phyloP scores from a whole-genome alignment of 1,139 yeast genomes.

The Blastobotrys proliferans region DNA sequence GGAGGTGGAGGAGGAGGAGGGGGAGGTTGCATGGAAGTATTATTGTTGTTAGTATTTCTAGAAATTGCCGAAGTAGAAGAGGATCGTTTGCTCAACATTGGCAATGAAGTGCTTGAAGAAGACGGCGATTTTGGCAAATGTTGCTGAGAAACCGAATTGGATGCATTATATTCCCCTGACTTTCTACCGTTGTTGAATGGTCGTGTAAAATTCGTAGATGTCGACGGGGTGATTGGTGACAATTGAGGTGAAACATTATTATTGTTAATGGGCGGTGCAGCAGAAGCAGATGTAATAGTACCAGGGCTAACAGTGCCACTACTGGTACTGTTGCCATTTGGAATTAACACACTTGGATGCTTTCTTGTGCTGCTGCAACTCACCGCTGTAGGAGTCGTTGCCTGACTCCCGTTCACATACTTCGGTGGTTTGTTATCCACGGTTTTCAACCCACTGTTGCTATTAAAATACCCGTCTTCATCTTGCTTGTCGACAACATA shows the following conservation, averaged over 20 bases:
- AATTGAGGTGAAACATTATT: neutral
- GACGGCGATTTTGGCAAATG: conserved; percentile 1
- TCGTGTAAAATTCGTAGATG: conserved; percentile 1
- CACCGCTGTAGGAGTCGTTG: neutral
- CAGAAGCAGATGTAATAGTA: no score
- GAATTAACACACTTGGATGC: conserved; percentile 4
- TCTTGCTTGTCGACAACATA: neutral
- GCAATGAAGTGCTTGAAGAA: neutral
- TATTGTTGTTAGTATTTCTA: neutral
- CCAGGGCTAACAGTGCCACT: neutral
- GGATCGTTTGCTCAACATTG: conserved; percentile 9
- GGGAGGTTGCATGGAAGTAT: conserved; percentile 3
- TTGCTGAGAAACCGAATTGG: conserved; percentile 1
- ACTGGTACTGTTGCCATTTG: conserved; percentile 1
- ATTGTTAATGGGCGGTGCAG: no score
- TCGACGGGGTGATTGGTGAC: neutral
- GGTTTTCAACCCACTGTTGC: neutral
- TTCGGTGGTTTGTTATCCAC: no score
- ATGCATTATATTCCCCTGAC: neutral
- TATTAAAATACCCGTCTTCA: conserved; percentile 4
- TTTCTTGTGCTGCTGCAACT: neutral
- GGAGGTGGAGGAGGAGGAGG: neutral
- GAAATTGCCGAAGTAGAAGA: conserved; percentile 11
- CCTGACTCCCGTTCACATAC: no score
- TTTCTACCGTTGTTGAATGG: conserved; percentile 6